Base-by-base conservation (phyloP, 2,329 filamentous ascomycete genomes). In the Keithomyces neogunnii region DNA sequence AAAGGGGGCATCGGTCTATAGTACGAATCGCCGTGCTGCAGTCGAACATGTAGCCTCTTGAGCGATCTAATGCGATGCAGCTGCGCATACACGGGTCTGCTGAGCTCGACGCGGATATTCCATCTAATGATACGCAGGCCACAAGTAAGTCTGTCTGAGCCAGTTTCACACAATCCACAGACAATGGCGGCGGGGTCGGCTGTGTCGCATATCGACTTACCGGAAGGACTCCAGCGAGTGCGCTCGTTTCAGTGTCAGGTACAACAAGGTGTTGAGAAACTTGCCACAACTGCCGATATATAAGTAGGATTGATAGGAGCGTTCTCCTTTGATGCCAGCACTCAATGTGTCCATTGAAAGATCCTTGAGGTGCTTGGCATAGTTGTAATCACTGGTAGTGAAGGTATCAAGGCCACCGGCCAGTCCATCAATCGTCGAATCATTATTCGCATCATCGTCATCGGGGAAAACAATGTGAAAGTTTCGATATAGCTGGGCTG, bases 21-120 rank as follows among this genome's bases (percentile, higher is more conserved):
- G 45, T 79, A 69, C 0, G 81, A 82, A 2, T 71, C 69, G 2
- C 80, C 81, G 3, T 71, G 68, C 54, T 84, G 81, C 64, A 85
- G 72, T 51, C 82, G 76, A 43, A 85, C 60, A 55, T 82, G 77
- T 10, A 85, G 59, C 53, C 76, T 67, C 51, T 73, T 72, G 31
- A 85, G 69, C 5, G 74, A 70, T 19, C 66, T 54, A 51, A 83
- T 78, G 35, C 70, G 64, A 60, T 83, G 81, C 9, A 85, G 68
- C 35, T 73, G 72, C 51, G 71, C 71, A 64, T 81, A 84, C 4
- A 85, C 73, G 1, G 73, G 73, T 5, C 78, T 70, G 60, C 76
- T 81, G 8, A 85, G 70, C 62, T 85, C 81, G 50, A 85, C 76
- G 5, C 80, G 74, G 50, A 84, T 78, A 60, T 85, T 82, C 82